A percentile compares a stretch with the other conserved stretches of the same genome.
phyloP scores from a whole-genome alignment of 2,329 filamentous ascomycete genomes.

The Curvularia spicifera region DNA sequence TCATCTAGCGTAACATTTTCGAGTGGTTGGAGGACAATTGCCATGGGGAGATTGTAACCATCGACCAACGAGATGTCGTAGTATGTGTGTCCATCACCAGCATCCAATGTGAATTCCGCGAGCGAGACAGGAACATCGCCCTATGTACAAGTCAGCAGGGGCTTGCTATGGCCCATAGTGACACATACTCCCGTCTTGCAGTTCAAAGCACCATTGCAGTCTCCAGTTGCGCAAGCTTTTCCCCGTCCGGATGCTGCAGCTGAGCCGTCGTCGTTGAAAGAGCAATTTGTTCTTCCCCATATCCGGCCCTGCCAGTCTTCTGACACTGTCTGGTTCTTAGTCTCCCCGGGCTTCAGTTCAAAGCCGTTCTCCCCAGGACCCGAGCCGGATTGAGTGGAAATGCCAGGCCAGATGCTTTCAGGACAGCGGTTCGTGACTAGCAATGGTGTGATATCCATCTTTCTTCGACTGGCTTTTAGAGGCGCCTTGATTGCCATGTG shows the following conservation, averaged over 20 bases:
- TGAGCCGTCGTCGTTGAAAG: conserved; percentile 69
- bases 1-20: conserved; percentile 64
- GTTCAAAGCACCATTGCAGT: conserved; percentile 73
- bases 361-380: conserved; percentile 74
- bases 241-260: conserved; percentile 56
- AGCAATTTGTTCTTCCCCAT: conserved; percentile 86
- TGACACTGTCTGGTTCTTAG: conserved; percentile 68
- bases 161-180: neutral
- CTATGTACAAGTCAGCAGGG: conserved; percentile 50
- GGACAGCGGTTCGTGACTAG: conserved; percentile 74
- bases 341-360: conserved; percentile 65
- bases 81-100: conserved; percentile 72
- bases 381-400: conserved; percentile 74
- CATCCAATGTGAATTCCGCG: conserved; percentile 79
- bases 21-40: conserved; percentile 59
- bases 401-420: conserved; percentile 76
- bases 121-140: conserved; percentile 77
- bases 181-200: conserved; percentile 71
- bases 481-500: conserved; percentile 44
- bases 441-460: conserved; percentile 59
- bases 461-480: conserved; percentile 37
- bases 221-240: conserved; percentile 73
- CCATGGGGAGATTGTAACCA: conserved; percentile 80
- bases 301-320: conserved; percentile 80
- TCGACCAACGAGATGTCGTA: conserved; percentile 87